Base-by-base conservation (phyloP, 2,329 filamentous ascomycete species). In the Fusarium austroafricanum region DNA sequence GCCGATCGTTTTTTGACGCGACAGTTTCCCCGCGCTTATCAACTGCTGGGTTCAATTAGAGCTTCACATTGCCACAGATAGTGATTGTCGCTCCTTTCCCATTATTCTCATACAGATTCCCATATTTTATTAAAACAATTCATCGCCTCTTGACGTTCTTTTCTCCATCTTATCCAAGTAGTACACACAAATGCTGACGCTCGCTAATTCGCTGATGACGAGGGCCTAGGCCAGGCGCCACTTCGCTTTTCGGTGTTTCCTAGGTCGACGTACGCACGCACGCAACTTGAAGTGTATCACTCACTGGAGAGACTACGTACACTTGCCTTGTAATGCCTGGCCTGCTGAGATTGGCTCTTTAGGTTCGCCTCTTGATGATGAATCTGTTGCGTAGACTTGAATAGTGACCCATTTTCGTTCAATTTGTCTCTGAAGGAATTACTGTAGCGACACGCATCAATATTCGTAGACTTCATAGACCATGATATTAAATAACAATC, bases 301-400 rank as follows among this genome's bases (percentile, higher is more conserved):
- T 39, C 37, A 21, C 35, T 44, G 18, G 18, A 14, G 26, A 21
- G 66, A 37, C 66, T 69, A 69, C 66, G 66, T 69, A 69, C 37
- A 44, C 60, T 18, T 63, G 57, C 56, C 33, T 50, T 23, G 50
- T 23, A 18, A 38, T 54, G 52, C 56, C 59, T 60, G 60, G 46
- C 17, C 40, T 53, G 33, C 43, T 68, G 52, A 66, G 54, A 62
- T 53, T 66, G 57, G 50, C 44, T 39, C 52, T 51, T 14, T 21
- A 44, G 42, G 52, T 70, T 70, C 55, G 67, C 67, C 67, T 70
- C 59, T 70, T 53, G 67, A 70, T 70, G 67, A 70, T 70, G 67
- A 70, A 70, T 56, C 44, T 47, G 46, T 70, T 70, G 67, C 67
- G 67, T 53, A 53, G 62, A 61, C 67, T 61, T 60, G 35, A 39